Conservation (phyloP, 495 filamentous ascomycete genomes). For the Annulohypoxylon nitens region DNA sequence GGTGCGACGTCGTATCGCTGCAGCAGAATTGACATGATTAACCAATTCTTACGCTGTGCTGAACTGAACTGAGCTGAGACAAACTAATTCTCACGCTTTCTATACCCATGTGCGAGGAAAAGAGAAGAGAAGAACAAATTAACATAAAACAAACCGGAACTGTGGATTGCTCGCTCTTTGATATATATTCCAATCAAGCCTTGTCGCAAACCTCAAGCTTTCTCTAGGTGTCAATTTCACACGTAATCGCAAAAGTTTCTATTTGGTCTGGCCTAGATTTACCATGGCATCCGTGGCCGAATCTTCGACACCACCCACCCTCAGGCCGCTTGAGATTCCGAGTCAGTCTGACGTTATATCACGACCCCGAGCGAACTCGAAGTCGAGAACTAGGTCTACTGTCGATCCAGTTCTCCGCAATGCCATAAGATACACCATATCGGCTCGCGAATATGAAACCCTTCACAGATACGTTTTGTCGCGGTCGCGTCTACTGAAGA, state of each 20-base stretch:
- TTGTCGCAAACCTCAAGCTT: constrained; percentile 1
- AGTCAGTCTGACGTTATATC: constrained; percentile 25
- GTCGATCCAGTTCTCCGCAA: constrained; percentile 77
- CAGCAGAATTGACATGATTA: constrained; percentile 34
- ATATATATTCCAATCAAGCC: not conserved
- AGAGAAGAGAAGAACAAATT: not conserved
- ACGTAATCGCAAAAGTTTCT: not conserved
- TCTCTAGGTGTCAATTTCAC: constrained; percentile 31
- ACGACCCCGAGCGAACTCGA: constrained; percentile 41
- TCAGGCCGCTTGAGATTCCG: constrained; percentile 45
- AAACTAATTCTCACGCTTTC: not conserved
- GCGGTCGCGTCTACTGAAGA: constrained; percentile 71
- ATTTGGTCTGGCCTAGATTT: not conserved
- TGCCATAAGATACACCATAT: constrained; percentile 84
- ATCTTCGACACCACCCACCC: constrained; percentile 38
- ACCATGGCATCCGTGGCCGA: constrained; percentile 52
- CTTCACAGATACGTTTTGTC: constrained; percentile 83
- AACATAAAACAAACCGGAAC: no score
- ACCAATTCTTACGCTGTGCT: not conserved
- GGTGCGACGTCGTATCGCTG: constrained; percentile 40
- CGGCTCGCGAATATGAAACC: constrained; percentile 83
- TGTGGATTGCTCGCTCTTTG: not conserved
- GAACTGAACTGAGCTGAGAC: constrained; percentile 13
- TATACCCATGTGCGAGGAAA: not conserved
- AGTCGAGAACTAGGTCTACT: constrained; percentile 55